Conservation (phyloP, 2,329 filamentous ascomycete genomes). For the Exophiala spinifera region DNA sequence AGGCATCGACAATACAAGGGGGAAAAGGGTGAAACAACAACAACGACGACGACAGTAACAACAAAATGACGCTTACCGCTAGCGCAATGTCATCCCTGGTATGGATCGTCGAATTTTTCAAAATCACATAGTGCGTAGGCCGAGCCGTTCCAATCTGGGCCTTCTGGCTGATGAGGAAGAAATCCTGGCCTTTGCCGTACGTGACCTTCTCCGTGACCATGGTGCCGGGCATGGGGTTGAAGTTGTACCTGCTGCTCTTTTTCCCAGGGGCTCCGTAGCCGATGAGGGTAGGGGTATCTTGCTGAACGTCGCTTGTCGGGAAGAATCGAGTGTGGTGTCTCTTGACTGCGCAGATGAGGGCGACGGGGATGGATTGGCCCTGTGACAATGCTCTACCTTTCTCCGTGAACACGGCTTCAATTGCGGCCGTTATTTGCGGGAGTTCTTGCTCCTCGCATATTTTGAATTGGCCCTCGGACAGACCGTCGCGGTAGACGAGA, state of each 20-base stretch:
- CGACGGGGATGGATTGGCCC: slow-evolving; percentile 43
- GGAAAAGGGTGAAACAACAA: too few species aligned
- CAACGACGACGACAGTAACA: too few species aligned
- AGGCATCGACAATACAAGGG: too few species aligned
- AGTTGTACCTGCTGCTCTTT: slow-evolving; percentile 37
- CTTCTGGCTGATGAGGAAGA: slow-evolving; percentile 77
- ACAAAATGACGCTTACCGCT: slow-evolving; percentile 45
- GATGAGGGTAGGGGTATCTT: background rate
- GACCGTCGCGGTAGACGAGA: slow-evolving; percentile 82
- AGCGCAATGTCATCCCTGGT: slow-evolving; percentile 60
- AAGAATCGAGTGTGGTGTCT: slow-evolving; percentile 87
- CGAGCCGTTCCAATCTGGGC: slow-evolving; percentile 80
- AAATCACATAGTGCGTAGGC: slow-evolving; percentile 79
- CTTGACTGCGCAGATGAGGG: slow-evolving; percentile 79
- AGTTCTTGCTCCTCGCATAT: slow-evolving; percentile 68
- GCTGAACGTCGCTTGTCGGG: slow-evolving; percentile 56
- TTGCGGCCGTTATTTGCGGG: slow-evolving; percentile 54
- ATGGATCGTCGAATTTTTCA: slow-evolving; percentile 59
- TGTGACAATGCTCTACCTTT: background rate
- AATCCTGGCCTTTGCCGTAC: slow-evolving; percentile 72
- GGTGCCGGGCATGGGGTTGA: slow-evolving; percentile 71
- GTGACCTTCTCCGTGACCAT: slow-evolving; percentile 83
- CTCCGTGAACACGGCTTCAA: background rate
- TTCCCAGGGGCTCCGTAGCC: background rate
- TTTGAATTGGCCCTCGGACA: slow-evolving; percentile 79